A percentile compares a stretch with the other conserved stretches of the same genome.
Conservation (phyloP, 208 protist genomes). For the Tritrichomonas musculus region DNA sequence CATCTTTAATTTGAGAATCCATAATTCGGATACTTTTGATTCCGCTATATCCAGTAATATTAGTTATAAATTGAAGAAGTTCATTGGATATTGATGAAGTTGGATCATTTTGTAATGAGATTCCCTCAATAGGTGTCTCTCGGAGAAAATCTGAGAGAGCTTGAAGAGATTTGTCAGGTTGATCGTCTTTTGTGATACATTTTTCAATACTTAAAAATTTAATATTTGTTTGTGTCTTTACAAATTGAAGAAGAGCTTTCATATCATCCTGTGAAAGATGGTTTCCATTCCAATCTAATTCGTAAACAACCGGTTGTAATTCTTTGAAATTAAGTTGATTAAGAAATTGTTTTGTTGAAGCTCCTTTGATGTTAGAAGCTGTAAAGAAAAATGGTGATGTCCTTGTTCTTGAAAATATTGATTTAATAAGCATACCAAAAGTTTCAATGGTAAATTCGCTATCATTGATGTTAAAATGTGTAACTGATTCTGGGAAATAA, state of each 20-base stretch:
- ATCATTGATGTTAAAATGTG: neutral
- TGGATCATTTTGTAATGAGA: neutral
- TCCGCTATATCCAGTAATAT: neutral
- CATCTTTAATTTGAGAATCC: neutral
- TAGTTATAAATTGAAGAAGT: neutral
- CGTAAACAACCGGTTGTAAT: neutral
- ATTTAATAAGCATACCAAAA: neutral
- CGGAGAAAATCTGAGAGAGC: neutral
- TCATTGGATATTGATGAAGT: neutral
- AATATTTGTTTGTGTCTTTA: neutral
- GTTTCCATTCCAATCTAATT: neutral
- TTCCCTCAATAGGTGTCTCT: neutral
- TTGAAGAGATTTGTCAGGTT: neutral
- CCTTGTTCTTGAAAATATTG: neutral
- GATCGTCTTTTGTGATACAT: neutral
- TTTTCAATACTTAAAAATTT: neutral
- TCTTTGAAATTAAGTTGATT: neutral
- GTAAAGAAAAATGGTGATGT: neutral
- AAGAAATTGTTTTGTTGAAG: neutral
- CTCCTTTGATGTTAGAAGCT: neutral
- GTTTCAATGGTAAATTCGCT: neutral
- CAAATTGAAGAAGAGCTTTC: neutral
- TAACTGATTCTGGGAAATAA: neutral
- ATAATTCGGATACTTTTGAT: neutral
- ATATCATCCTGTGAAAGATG: neutral